Evolutionary conservation across 306 rosid genomes (phyloP).

Genomic region (Psophocarpus tetragonolobus): DNA sequence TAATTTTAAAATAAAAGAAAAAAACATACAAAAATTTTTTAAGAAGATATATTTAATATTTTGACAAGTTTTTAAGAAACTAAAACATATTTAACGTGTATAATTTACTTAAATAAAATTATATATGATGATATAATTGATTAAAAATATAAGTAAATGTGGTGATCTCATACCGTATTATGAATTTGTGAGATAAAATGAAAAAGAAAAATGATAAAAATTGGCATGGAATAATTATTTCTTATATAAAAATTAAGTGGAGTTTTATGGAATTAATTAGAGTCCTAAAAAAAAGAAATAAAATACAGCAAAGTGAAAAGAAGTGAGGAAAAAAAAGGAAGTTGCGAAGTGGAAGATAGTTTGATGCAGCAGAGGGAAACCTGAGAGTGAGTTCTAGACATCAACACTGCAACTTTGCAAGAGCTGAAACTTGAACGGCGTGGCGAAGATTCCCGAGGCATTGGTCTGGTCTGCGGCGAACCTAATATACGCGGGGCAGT

Average conservation of each 20-base stretch:
- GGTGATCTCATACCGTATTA: background rate
- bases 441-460: constrained; percentile 28
- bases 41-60: too few relatives aligned
- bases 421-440: constrained; percentile 59
- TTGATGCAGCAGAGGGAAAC: background rate
- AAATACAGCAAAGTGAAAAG: background rate
- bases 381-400: constrained; percentile 36
- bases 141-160: background rate
- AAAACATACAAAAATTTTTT: too few relatives aligned
- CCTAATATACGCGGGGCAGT: constrained; percentile 73
- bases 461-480: constrained; percentile 31
- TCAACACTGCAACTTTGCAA: constrained; percentile 66
- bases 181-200: background rate
- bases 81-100: too few relatives aligned
- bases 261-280: background rate
- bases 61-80: too few relatives aligned
- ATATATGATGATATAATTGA: too few relatives aligned
- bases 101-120: too few relatives aligned
- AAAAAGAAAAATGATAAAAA: background rate
- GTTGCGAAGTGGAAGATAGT: background rate
- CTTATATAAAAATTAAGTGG: background rate
- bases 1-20: too few relatives aligned
- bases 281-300: background rate
- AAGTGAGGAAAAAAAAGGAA: background rate
- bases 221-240: background rate